Evolutionary conservation across 2,329 filamentous ascomycete genomes (phyloP), one percentile per base, ranked within the genome.

Genomic region (Colletotrichum echinochloae): DNA sequence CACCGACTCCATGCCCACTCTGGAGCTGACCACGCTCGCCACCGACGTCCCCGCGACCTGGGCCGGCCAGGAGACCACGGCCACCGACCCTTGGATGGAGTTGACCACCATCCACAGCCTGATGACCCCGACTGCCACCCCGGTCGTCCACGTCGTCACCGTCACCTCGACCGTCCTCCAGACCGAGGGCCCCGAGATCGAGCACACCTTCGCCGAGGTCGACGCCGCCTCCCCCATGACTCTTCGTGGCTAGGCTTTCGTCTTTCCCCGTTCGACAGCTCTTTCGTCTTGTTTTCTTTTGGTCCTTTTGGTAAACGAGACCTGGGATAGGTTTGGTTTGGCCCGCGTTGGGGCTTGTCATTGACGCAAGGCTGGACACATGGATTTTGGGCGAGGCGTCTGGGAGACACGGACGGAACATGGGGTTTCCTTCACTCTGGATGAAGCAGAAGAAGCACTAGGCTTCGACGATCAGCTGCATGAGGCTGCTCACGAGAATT

Each of bases 161-260:
- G 9, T 16, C 52, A 39, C 20, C 33, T 55, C 52, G 30, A 37
- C n/a, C 2, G 14, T 37, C n/a, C 16, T 23, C 2, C 33, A 37
- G 52, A 37, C 52, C n/a, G 18, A 39, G 30, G 4, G 8, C n/a
- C 33, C 52, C 30, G 28, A 35, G 20, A 44, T 44, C 18, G 37
- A 57, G 23, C n/a, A 57, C 23, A 44, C 55, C 37, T 44, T 20
- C 16, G 37, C 55, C 55, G n/a, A 44, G 55, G 4, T 57, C 37
- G 37, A 41, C 23, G 5, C 33, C 3, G n/a, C 23, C 14, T 39
- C 37, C 8, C 8, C 23, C 3, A 28, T 26, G 30, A 28, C 30
- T 23, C 30, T 35, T 12, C 30, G 20, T 26, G 30, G n/a, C 44
- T 28, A 9, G 37, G 20, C 14, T 39, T 18, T 55, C n/a, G 33